phyloP scores from a whole-genome alignment of 2,329 filamentous ascomycete genomes.

The Colletotrichum noveboracense region DNA sequence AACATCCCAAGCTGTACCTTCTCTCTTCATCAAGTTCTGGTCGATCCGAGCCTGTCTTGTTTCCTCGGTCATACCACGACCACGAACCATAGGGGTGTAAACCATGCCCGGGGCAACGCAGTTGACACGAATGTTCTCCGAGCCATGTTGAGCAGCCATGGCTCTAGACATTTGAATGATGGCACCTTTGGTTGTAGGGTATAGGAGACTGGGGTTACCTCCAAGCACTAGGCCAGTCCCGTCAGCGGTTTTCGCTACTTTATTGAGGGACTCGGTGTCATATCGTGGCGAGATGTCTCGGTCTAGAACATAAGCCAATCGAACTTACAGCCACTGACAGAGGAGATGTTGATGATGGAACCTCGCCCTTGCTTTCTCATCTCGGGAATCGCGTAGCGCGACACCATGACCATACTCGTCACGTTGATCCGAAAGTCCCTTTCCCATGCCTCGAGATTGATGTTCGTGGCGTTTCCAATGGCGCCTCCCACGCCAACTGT shows the following conservation, averaged over 20 bases:
- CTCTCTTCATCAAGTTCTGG: constrained; percentile 29
- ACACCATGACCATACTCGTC: constrained; percentile 69
- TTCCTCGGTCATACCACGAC: constrained; percentile 30
- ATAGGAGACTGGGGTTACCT: constrained; percentile 48
- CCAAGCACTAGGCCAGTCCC: constrained; percentile 25
- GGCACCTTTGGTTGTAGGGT: constrained; percentile 53
- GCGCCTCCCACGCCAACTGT: constrained; percentile 28
- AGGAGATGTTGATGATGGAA: constrained; percentile 28
- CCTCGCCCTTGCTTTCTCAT: constrained; percentile 50
- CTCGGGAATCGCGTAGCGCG: constrained; percentile 63
- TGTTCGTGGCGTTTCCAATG: neutral
- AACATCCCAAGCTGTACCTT: constrained; percentile 32
- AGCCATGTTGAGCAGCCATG: constrained; percentile 55
- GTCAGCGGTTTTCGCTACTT: neutral
- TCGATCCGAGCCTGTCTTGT: constrained; percentile 29
- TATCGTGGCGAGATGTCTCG: too few species aligned
- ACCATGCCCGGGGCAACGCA: constrained; percentile 51
- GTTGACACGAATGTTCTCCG: constrained; percentile 51
- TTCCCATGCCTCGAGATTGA: constrained; percentile 33
- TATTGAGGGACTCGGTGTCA: fast-evolving
- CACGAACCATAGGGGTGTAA: constrained; percentile 30
- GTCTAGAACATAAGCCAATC: fast-evolving
- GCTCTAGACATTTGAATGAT: constrained; percentile 57
- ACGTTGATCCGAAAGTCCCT: constrained; percentile 57
- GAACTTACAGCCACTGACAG: constrained; percentile 24